phyloP scores from a whole-genome alignment of 2,329 filamentous ascomycete species.

The Eutypa lata region DNA sequence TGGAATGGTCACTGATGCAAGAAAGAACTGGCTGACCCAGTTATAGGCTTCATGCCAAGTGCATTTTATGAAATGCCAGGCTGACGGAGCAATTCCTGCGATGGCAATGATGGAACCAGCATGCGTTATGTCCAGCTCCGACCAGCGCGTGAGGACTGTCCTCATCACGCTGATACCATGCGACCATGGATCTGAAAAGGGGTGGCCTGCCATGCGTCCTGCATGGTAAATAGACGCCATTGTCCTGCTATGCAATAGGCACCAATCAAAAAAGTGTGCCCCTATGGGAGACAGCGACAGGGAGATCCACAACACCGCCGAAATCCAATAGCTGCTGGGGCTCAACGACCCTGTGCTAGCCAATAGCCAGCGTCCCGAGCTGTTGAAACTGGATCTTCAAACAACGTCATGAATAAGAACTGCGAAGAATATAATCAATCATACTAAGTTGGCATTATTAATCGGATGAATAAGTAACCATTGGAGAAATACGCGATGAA shows the following conservation, averaged over 20 bases:
- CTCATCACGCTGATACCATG: slow-evolving; percentile 33
- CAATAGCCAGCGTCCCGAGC: background rate
- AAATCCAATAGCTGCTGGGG: background rate
- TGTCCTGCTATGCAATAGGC: background rate
- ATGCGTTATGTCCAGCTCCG: slow-evolving; percentile 43
- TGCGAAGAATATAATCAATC: background rate
- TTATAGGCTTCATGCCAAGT: slow-evolving; percentile 36
- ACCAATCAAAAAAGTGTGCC: background rate
- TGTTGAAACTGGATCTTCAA: background rate
- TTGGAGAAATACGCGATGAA: too few relatives aligned
- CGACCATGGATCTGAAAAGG: slow-evolving; percentile 27
- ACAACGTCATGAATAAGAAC: background rate
- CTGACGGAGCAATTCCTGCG: slow-evolving; percentile 37
- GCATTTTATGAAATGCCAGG: slow-evolving; percentile 34
- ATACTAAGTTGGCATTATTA: too few relatives aligned
- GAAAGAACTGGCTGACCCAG: slow-evolving; percentile 40
- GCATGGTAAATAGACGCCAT: slow-evolving; percentile 12
- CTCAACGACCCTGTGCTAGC: background rate
- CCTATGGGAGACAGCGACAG: background rate
- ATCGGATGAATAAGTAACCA: too few relatives aligned
- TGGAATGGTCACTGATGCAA: slow-evolving; percentile 41
- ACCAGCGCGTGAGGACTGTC: slow-evolving; percentile 37
- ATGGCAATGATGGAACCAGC: slow-evolving; percentile 44
- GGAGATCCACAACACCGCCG: background rate
- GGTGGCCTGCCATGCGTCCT: slow-evolving; percentile 6